Evolutionary conservation across 345 rosid species (phyloP).

Genomic region (Eucalyptus camaldulensis): DNA sequence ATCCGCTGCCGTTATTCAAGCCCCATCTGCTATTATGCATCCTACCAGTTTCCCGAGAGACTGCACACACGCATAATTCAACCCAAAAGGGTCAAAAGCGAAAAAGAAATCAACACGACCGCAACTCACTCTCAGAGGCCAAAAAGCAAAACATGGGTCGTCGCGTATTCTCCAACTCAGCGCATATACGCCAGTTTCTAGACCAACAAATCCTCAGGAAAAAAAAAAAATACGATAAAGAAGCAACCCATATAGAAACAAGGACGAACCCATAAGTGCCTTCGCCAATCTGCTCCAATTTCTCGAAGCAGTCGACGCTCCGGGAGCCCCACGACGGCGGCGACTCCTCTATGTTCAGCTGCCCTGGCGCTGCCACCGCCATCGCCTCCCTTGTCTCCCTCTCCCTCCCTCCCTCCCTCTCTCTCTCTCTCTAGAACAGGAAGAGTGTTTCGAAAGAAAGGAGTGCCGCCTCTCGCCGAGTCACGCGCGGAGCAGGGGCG

Average conservation of each 20-base stretch:
- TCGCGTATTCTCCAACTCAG: not conserved
- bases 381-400: not conserved
- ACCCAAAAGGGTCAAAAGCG: not conserved
- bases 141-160: not conserved
- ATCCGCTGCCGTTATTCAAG: not conserved
- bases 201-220: not conserved
- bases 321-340: conserved; percentile 44
- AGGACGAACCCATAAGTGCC: conserved; percentile 41
- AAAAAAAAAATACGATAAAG: not conserved
- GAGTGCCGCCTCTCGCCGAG: not conserved
- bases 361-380: conserved; percentile 38
- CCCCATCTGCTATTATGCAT: not conserved
- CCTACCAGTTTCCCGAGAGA: not conserved
- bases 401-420: not conserved
- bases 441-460: not conserved
- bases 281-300: conserved; percentile 52
- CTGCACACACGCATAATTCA: not conserved
- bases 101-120: not conserved
- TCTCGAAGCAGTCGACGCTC: conserved; percentile 48
- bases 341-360: conserved; percentile 33
- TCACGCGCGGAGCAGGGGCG: not conserved
- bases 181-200: not conserved
- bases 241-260: not conserved
- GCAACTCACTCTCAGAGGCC: not conserved
- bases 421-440: not conserved